Conservation (phyloP, 2,329 filamentous ascomycete species). For the Paecilomyces fulvus region DNA sequence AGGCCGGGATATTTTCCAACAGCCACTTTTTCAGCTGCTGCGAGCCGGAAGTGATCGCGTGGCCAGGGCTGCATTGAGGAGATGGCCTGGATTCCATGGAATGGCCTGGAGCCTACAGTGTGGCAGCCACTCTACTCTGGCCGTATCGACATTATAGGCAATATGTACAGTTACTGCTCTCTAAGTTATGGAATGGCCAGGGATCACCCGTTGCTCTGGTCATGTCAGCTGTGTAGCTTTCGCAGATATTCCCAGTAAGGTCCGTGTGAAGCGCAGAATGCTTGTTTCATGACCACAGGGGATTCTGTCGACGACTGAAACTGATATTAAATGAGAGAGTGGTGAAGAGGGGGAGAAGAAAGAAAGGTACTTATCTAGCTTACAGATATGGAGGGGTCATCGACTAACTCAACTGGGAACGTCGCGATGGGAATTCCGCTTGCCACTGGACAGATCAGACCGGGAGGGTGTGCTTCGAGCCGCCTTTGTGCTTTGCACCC, state of each 20-base stretch:
- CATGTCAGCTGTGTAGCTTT: not conserved
- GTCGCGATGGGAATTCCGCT: not conserved
- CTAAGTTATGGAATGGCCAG: not conserved
- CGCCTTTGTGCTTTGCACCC: not conserved
- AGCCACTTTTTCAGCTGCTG: not conserved
- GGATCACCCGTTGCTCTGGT: not conserved
- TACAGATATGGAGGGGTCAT: conserved; percentile 17
- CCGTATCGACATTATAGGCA: not conserved
- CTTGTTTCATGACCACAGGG: not conserved
- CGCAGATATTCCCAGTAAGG: not conserved
- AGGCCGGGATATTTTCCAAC: not conserved
- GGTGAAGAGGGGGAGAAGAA: conserved; percentile 18
- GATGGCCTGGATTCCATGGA: not conserved
- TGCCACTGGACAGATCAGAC: not conserved
- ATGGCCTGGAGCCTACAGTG: not conserved
- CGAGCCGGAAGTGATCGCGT: not conserved
- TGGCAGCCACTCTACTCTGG: not conserved
- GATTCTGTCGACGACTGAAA: conserved; percentile 7
- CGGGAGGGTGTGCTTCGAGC: not conserved
- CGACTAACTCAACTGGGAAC: not conserved
- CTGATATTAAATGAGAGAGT: too few relatives aligned
- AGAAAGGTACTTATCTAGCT: conserved; percentile 6
- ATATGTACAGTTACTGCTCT: not conserved
- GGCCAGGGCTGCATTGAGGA: not conserved
- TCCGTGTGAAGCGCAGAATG: not conserved